These are phyloP conservation scores for Musa schizocarpa DNA, from an alignment of 176 grass and related monocot genomes.

Conservation along the genomic window DNA sequence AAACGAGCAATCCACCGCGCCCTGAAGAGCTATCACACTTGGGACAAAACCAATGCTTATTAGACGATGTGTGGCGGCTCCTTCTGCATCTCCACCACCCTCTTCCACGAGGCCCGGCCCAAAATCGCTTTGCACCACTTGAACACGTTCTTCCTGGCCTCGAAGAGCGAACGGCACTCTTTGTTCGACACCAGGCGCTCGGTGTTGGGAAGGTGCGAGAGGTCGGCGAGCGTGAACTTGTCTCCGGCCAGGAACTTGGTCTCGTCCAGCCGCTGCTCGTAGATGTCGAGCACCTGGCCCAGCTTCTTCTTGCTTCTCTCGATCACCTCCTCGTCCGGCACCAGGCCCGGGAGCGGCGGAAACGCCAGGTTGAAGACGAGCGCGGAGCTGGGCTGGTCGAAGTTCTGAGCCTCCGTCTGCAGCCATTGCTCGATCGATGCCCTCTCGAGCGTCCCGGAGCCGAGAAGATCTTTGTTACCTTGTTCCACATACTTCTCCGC, in stretches of 20 bases:
- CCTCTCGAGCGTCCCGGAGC: constrained; percentile 53
- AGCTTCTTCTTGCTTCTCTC: constrained; percentile 44
- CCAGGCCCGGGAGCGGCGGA: constrained; percentile 32
- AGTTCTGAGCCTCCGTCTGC: constrained; percentile 52
- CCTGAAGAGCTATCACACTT: neutral
- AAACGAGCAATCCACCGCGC: neutral
- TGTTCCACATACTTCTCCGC: constrained; percentile 41
- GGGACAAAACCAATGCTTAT: neutral
- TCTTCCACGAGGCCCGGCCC: constrained; percentile 36
- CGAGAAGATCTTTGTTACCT: constrained; percentile 53
- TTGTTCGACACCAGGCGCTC: constrained; percentile 44
- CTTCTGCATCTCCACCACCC: constrained; percentile 61
- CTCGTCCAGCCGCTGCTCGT: constrained; percentile 41
- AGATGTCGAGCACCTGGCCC: constrained; percentile 34
- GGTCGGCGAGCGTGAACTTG: constrained; percentile 58
- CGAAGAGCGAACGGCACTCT: constrained; percentile 52
- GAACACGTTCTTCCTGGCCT: constrained; percentile 56
- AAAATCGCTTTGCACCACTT: constrained; percentile 64
- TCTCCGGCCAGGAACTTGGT: constrained; percentile 44
- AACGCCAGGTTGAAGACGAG: constrained; percentile 87
- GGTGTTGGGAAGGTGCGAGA: constrained; percentile 63
- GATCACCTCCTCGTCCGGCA: constrained; percentile 37
- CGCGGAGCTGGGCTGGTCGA: constrained; percentile 50
- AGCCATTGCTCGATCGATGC: constrained; percentile 91
- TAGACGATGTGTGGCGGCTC: constrained; percentile 34